These are phyloP conservation scores for Tremellales sp. DNA, from an alignment of 1,284 basidiomycete species.

Conservation along the genomic window DNA sequence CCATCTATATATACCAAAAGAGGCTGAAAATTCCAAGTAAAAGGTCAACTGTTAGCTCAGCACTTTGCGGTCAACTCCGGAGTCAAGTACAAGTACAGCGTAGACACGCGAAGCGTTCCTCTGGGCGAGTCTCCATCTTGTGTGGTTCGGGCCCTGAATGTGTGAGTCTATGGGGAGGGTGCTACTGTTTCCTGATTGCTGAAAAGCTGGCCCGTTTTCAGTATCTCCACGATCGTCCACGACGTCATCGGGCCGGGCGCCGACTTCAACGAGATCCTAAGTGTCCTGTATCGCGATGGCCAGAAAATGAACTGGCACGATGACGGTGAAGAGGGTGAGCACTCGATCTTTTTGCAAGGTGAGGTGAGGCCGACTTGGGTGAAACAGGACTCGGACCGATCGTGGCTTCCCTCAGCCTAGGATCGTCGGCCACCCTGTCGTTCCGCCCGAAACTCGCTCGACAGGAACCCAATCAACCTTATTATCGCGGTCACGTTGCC, in stretches of 20 bases:
- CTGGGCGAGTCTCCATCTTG: slow-evolving; percentile 36
- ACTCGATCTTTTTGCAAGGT: neutral
- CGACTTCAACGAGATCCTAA: slow-evolving; percentile 43
- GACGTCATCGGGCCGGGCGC: slow-evolving; percentile 17
- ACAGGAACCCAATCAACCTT: slow-evolving; percentile 5
- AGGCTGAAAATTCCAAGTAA: slow-evolving; percentile 18
- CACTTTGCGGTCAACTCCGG: slow-evolving; percentile 46
- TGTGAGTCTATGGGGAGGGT: too few species aligned
- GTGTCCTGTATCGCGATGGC: slow-evolving; percentile 42
- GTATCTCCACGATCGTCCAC: slow-evolving; percentile 16
- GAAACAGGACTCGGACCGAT: slow-evolving; percentile 35
- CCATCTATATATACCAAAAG: neutral
- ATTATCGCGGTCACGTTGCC: slow-evolving; percentile 4
- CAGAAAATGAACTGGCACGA: slow-evolving; percentile 48
- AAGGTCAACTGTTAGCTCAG: slow-evolving; percentile 33
- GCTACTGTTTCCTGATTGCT: neutral
- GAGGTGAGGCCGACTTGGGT: neutral
- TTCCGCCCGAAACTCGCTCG: slow-evolving; percentile 27
- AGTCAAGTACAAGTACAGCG: slow-evolving; percentile 43
- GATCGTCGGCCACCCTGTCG: slow-evolving; percentile 35
- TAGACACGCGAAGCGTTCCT: slow-evolving; percentile 32
- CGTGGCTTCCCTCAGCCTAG: slow-evolving; percentile 39
- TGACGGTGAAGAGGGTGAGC: slow-evolving; percentile 41
- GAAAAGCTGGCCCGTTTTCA: slow-evolving; percentile 5
- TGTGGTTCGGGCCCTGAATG: slow-evolving; percentile 25